Evolutionary conservation across 1,284 basidiomycete species (phyloP).

Genomic region (Schizopora paradoxa): DNA sequence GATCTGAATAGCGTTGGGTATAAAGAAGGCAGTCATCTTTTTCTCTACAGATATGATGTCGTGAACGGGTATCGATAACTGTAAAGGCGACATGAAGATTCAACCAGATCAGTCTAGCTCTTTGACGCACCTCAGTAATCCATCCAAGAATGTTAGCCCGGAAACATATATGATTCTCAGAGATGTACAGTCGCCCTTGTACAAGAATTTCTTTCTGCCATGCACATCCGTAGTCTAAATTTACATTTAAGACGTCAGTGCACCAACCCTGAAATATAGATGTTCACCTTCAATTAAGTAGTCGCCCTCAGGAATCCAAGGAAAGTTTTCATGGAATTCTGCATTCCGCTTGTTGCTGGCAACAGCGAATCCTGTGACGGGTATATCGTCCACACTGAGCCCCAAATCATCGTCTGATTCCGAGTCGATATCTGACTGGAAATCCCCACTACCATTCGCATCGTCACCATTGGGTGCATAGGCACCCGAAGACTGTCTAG

Average conservation of each 20-base stretch:
- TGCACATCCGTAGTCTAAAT: conserved; percentile 92
- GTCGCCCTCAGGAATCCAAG: conserved; percentile 87
- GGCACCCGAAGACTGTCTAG: conserved; percentile 25
- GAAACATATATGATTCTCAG: conserved; percentile 97
- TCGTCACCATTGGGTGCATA: conserved; percentile 14
- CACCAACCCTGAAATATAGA: conserved; percentile 17
- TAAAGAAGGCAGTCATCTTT: conserved; percentile 98
- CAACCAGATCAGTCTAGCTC: no score
- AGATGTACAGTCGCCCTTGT: conserved; percentile 94
- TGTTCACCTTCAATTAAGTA: conserved; percentile 96
- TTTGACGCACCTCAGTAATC: conserved; percentile 83
- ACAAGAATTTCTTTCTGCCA: conserved; percentile 94
- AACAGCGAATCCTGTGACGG: conserved; percentile 91
- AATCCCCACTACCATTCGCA: conserved; percentile 2
- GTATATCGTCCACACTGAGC: conserved; percentile 64
- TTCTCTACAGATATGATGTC: conserved; percentile 92
- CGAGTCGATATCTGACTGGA: conserved; percentile 22
- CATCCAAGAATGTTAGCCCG: conserved; percentile 99
- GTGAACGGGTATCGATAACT: conserved; percentile 89
- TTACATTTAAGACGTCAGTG: conserved; percentile 15
- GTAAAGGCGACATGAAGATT: not conserved
- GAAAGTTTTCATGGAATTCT: conserved; percentile 94
- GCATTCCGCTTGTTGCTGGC: conserved; percentile 92
- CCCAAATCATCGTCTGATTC: conserved; percentile 40
- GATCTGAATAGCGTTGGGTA: conserved; percentile 95